Conservation (phyloP, 2,329 filamentous ascomycete species). For the Emmonsiellopsis sp. region DNA sequence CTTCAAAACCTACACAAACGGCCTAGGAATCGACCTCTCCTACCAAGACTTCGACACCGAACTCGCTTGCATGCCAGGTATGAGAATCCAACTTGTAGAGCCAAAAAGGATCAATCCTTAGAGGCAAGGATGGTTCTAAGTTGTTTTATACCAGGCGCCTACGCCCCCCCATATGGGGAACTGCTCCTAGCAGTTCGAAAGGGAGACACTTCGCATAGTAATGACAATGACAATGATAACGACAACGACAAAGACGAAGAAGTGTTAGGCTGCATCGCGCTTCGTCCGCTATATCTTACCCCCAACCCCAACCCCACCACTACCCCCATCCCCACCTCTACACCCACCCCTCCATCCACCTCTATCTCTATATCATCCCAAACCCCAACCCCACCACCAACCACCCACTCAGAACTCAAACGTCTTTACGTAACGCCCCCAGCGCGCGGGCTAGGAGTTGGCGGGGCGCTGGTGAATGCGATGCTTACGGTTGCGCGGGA, state of each 20-base stretch:
- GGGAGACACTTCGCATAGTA: constrained; percentile 4
- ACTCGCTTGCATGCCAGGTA: constrained; percentile 44
- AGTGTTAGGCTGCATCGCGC: not conserved
- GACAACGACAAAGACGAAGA: not conserved
- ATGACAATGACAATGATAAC: not conserved
- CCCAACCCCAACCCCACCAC: not conserved
- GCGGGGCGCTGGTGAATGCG: constrained; percentile 37
- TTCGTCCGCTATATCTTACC: not conserved
- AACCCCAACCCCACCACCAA: not conserved
- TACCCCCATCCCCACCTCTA: not conserved
- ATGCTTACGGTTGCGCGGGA: constrained; percentile 37
- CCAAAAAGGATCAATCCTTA: not conserved
- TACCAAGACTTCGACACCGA: constrained; percentile 49
- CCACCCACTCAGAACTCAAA: constrained; percentile 45
- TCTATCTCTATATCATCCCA: constrained; percentile 2
- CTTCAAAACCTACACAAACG: constrained; percentile 34
- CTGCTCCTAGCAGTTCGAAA: constrained; percentile 5
- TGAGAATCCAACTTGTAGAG: constrained; percentile 33
- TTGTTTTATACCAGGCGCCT: constrained; percentile 32
- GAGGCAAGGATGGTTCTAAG: constrained; percentile 28
- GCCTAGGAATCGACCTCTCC: constrained; percentile 44
- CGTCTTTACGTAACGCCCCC: constrained; percentile 43
- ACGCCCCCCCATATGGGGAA: constrained; percentile 22
- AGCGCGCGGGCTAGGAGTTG: constrained; percentile 41
- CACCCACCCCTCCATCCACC: constrained; percentile 5